Evolutionary conservation across 2,329 filamentous ascomycete genomes (phyloP).

Genomic region (Cladosporium austrohemisphaericum): DNA sequence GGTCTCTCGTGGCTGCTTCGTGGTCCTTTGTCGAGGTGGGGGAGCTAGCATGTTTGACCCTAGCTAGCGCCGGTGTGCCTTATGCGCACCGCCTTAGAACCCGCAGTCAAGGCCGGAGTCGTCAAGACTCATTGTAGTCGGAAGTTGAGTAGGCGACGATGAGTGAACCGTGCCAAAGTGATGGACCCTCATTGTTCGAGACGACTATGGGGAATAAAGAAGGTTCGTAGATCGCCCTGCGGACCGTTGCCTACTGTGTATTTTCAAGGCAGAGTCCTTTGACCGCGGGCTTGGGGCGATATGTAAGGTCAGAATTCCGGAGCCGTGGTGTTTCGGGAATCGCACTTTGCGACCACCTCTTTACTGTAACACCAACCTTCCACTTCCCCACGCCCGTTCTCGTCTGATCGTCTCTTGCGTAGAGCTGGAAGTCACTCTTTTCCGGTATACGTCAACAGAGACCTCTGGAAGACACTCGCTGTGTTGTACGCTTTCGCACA

Average conservation of each 20-base stretch:
- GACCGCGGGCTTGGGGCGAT: constrained; percentile 11
- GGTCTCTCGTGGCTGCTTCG: constrained; percentile 2
- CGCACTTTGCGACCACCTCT: constrained; percentile 13
- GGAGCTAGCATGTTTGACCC: constrained; percentile 3
- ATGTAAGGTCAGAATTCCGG: constrained; percentile 16
- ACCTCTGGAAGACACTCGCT: not conserved
- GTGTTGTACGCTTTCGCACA: not conserved
- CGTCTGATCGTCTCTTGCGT: not conserved
- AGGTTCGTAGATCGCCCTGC: constrained; percentile 14
- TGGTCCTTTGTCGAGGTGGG: constrained; percentile 2
- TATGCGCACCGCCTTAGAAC: not conserved
- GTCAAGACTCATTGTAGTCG: constrained; percentile 11
- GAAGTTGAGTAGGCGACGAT: not conserved
- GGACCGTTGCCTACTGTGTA: constrained; percentile 13
- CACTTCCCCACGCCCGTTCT: constrained; percentile 11
- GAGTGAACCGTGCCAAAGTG: constrained; percentile 7
- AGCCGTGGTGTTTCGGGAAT: constrained; percentile 15
- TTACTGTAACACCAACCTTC: constrained; percentile 13
- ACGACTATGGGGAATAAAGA: constrained; percentile 11
- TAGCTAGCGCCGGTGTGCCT: constrained; percentile 11
- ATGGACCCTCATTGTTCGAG: constrained; percentile 1
- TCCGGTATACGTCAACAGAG: not conserved
- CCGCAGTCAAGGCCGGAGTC: constrained; percentile 5
- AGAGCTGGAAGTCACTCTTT: constrained; percentile 7
- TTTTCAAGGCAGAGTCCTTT: not conserved